phyloP scores from a whole-genome alignment of 805 yeast genomes.

The Cyberlindnera samutprakarnensis region DNA sequence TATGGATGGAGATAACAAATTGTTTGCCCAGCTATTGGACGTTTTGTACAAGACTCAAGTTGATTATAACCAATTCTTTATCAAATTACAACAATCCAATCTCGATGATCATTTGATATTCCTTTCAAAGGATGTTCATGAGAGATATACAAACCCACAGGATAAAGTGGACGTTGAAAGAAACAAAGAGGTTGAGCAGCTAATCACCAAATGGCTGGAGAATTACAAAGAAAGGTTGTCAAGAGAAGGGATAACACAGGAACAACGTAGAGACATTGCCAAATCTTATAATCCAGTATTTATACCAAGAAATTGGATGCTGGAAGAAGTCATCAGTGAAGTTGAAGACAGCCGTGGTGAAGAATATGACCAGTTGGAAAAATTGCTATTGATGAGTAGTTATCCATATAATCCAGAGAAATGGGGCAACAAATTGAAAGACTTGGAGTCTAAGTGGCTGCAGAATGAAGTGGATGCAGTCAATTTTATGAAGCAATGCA shows the following conservation, averaged over 20 bases:
- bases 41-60: constrained; percentile 53
- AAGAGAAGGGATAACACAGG: constrained; percentile 29
- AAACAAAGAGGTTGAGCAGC: constrained; percentile 33
- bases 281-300: constrained; percentile 62
- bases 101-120: constrained; percentile 25
- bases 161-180: constrained; percentile 28
- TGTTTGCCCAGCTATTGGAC: constrained; percentile 36
- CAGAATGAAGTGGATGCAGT: constrained; percentile 43
- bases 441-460: constrained; percentile 48
- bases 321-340: constrained; percentile 69
- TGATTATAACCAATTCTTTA: constrained; percentile 78
- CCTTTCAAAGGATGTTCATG: constrained; percentile 19
- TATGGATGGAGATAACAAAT: constrained; percentile 31
- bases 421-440: constrained; percentile 64
- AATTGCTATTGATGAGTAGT: constrained; percentile 62
- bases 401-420: constrained; percentile 62
- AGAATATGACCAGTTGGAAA: constrained; percentile 44
- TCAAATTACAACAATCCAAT: constrained; percentile 46
- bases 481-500: constrained; percentile 61
- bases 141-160: constrained; percentile 17
- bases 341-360: constrained; percentile 44
- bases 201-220: constrained; percentile 44
- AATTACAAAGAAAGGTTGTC: constrained; percentile 37
- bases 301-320: constrained; percentile 77
- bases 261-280: constrained; percentile 37